phyloP scores from a whole-genome alignment of 2,329 filamentous ascomycete genomes.

The Cytospora leucostoma region DNA sequence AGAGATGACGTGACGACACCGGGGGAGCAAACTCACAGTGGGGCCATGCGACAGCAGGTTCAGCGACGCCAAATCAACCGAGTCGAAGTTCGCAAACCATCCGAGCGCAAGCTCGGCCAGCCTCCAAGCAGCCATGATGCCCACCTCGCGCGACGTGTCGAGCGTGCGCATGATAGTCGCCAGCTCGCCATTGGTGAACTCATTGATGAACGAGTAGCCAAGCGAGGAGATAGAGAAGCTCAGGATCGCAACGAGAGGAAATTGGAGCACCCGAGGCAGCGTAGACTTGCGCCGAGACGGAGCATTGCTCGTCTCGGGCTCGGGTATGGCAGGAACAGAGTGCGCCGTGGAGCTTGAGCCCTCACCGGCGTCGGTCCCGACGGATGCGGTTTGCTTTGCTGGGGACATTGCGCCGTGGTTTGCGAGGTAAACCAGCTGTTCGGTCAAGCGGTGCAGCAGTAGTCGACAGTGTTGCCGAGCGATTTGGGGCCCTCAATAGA shows the following conservation, averaged over 20 bases:
- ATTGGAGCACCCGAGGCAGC: constrained; percentile 49
- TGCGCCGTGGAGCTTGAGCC: constrained; percentile 11
- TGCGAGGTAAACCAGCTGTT: background rate
- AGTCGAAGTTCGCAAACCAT: constrained; percentile 75
- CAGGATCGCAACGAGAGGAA: constrained; percentile 54
- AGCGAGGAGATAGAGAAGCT: constrained; percentile 64
- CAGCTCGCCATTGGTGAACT: constrained; percentile 65
- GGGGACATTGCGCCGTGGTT: constrained; percentile 23
- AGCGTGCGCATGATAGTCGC: constrained; percentile 65
- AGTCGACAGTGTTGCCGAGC: background rate
- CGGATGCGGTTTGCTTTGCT: constrained; percentile 9
- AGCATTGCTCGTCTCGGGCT: constrained; percentile 1
- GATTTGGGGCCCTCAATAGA: background rate
- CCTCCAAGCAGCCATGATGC: constrained; percentile 54
- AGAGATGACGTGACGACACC: background rate
- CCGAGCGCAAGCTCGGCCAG: constrained; percentile 69
- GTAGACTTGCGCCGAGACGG: constrained; percentile 33
- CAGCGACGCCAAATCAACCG: constrained; percentile 67
- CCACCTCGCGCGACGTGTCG: constrained; percentile 64
- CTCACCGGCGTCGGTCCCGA: constrained; percentile 20
- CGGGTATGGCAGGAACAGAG: constrained; percentile 5
- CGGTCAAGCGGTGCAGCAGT: background rate
- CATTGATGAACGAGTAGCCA: constrained; percentile 63
- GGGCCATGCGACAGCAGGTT: constrained; percentile 74
- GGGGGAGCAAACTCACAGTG: constrained; percentile 49